Conservation (phyloP, 73 alveolate genomes). For the Uronychia binucleata region DNA sequence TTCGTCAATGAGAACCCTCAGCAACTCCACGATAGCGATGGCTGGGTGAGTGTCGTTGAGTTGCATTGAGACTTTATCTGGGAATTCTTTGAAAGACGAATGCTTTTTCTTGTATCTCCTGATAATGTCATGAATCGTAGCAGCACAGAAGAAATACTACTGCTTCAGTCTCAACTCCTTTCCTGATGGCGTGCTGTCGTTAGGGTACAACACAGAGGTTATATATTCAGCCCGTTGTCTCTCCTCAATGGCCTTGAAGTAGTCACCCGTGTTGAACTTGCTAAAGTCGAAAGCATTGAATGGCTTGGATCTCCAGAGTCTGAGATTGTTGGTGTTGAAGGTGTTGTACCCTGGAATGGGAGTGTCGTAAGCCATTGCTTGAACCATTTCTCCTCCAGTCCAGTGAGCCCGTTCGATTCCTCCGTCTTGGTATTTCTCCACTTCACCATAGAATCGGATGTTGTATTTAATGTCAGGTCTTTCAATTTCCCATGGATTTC, state of each 20-base stretch:
- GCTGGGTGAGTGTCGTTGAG: conserved; percentile 96
- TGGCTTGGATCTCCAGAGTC: conserved; percentile 96
- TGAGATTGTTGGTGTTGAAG: conserved; percentile 93
- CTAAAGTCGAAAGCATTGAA: conserved; percentile 90
- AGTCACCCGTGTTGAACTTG: conserved; percentile 89
- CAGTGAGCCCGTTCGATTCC: conserved; percentile 84
- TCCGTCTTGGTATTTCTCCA: conserved; percentile 73
- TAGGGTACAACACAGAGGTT: conserved; percentile 99
- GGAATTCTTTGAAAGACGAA: conserved; percentile 76
- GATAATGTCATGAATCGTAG: conserved; percentile 91
- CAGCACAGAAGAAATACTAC: conserved; percentile 98
- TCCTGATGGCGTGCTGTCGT: conserved; percentile 92
- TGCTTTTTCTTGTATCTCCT: conserved; percentile 75
- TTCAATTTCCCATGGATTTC: conserved; percentile 99
- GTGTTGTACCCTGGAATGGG: conserved; percentile 99
- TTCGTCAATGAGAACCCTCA: conserved; percentile 81
- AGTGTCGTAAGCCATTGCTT: conserved; percentile 99
- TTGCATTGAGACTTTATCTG: conserved; percentile 73
- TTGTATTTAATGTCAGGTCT: conserved; percentile 94
- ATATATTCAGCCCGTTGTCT: conserved; percentile 97
- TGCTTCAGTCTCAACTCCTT: conserved; percentile 98
- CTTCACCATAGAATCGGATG: conserved; percentile 94
- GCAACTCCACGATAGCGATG: conserved; percentile 82
- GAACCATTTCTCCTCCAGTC: conserved; percentile 97
- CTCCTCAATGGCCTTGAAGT: conserved; percentile 84